Conservation (phyloP, 2,329 filamentous ascomycete genomes). For the Claviceps africana region DNA sequence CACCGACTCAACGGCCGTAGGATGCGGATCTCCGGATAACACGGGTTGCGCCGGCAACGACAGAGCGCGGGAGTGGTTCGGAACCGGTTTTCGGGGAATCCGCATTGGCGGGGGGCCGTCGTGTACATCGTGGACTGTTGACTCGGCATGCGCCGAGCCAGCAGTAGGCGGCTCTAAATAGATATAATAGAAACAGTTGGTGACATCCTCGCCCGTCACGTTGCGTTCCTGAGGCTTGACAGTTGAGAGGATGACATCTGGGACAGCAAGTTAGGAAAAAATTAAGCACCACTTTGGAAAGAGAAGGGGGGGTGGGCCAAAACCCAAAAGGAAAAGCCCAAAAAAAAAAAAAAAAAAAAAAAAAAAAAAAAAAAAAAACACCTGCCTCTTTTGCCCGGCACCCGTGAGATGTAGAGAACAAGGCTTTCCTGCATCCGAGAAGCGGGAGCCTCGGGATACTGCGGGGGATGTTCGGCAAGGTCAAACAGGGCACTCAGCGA, state of each 20-base stretch:
- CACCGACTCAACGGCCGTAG: neutral
- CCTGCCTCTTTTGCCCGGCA: conserved; percentile 78
- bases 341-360: no score
- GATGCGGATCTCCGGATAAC: neutral
- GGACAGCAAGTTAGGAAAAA: conserved; percentile 2
- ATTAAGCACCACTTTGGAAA: conserved; percentile 4
- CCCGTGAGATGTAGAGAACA: conserved; percentile 80
- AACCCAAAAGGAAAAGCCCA: no score
- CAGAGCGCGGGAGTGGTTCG: conserved; percentile 17
- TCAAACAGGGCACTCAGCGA: conserved; percentile 69
- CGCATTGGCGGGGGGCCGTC: conserved; percentile 24
- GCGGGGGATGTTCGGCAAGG: conserved; percentile 74
- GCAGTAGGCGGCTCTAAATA: conserved; percentile 50
- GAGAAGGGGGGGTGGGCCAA: no score
- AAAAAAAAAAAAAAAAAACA: neutral
- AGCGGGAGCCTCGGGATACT: conserved; percentile 66
- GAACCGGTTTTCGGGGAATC: conserved; percentile 40
- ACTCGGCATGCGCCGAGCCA: conserved; percentile 26
- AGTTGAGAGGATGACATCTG: conserved; percentile 84
- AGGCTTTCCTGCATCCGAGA: conserved; percentile 56
- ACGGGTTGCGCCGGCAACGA: conserved; percentile 6
- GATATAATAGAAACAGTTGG: conserved; percentile 79
- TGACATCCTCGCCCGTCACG: conserved; percentile 75
- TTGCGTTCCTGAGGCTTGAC: conserved; percentile 80
- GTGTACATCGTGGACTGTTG: conserved; percentile 19